A percentile compares a stretch with the other conserved stretches of the same genome.
These are phyloP conservation scores for Claviceps pusilla DNA, from an alignment of 2,329 filamentous ascomycete species.

Conservation along the genomic window DNA sequence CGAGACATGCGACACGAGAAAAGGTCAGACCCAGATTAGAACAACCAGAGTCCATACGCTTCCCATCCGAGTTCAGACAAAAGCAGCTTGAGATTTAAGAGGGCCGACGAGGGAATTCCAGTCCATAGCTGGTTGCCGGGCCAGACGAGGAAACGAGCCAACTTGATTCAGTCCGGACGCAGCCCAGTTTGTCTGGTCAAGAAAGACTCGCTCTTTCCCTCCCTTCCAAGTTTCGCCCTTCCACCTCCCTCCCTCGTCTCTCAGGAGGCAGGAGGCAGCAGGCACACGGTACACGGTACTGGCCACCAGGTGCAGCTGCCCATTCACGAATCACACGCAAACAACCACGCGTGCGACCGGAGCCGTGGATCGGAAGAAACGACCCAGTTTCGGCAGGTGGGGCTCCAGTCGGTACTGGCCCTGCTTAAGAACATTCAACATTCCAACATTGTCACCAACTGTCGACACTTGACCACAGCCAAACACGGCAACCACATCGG, in stretches of 20 bases:
- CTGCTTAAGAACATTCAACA: neutral
- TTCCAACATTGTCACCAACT: neutral
- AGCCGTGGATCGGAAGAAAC: neutral
- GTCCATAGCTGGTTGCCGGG: constrained; percentile 2
- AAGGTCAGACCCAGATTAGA: neutral
- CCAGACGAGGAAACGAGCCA: constrained; percentile 2
- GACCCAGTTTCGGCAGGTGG: constrained; percentile 2
- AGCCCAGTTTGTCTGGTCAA: neutral
- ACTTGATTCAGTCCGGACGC: constrained; percentile 1
- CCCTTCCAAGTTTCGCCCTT: neutral
- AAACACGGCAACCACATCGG: neutral
- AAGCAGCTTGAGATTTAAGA: too few species aligned
- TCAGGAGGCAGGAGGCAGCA: neutral
- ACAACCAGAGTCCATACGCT: neutral
- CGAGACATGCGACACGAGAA: neutral
- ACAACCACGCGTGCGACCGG: neutral
- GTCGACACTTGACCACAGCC: neutral
- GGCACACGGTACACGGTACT: too few species aligned
- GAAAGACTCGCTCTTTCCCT: neutral
- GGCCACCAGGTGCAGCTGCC: neutral
- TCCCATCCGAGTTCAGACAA: neutral
- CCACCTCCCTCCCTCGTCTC: neutral
- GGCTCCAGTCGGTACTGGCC: constrained; percentile 1
- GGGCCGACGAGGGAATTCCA: neutral
- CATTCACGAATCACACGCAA: neutral